phyloP scores from a whole-genome alignment of 1,284 basidiomycete species.

The Pseudozyma hubeiensis region DNA sequence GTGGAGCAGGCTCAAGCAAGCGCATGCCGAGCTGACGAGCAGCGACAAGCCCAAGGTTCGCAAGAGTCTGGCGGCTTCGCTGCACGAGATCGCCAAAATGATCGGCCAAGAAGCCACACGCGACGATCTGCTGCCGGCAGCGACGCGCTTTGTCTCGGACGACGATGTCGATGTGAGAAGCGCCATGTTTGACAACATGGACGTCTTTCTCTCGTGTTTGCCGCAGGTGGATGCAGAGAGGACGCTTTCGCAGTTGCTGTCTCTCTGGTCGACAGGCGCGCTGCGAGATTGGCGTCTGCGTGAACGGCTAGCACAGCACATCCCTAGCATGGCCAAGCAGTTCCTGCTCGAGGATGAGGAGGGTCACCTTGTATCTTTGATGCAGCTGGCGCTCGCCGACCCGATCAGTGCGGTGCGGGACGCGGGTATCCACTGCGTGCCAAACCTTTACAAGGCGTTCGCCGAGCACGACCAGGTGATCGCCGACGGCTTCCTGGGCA shows the following conservation, averaged over 20 bases:
- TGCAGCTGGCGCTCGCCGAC: slow-evolving; percentile 80
- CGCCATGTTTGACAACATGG: slow-evolving; percentile 70
- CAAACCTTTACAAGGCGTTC: slow-evolving; percentile 54
- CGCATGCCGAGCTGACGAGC: slow-evolving; percentile 77
- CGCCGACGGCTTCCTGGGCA: slow-evolving; percentile 63
- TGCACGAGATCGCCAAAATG: slow-evolving; percentile 90
- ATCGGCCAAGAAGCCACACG: slow-evolving; percentile 79
- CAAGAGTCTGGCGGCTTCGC: slow-evolving; percentile 82
- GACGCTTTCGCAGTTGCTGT: slow-evolving; percentile 74
- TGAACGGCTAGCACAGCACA: slow-evolving; percentile 76
- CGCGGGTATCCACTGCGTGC: slow-evolving; percentile 76
- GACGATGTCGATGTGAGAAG: slow-evolving; percentile 76
- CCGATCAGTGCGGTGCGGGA: slow-evolving; percentile 85
- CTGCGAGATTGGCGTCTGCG: slow-evolving; percentile 86
- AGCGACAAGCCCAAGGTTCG: slow-evolving; percentile 75
- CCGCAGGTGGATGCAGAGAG: slow-evolving; percentile 72
- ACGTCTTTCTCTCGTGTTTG: slow-evolving; percentile 72
- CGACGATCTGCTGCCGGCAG: slow-evolving; percentile 76
- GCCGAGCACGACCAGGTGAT: slow-evolving; percentile 56
- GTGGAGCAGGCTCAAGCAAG: slow-evolving; percentile 81
- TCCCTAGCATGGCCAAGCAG: slow-evolving; percentile 72
- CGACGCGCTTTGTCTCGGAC: slow-evolving; percentile 74
- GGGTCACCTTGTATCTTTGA: slow-evolving; percentile 70
- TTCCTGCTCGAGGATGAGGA: slow-evolving; percentile 68
- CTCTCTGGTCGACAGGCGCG: slow-evolving; percentile 75